phyloP scores from a whole-genome alignment of 495 filamentous ascomycete genomes.

The Cairneyella variabilis region DNA sequence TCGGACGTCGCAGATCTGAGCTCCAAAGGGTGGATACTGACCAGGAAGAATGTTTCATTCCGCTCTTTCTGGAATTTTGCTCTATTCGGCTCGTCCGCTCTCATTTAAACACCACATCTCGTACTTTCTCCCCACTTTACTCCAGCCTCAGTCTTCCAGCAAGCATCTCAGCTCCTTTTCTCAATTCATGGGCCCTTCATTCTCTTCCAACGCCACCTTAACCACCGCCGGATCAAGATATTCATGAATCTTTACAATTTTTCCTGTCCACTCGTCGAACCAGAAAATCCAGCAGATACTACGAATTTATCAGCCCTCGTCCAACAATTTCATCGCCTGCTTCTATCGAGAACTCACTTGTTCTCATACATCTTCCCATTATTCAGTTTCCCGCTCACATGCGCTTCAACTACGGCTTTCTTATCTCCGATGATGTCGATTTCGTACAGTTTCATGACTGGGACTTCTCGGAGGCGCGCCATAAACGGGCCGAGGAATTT shows the following conservation, averaged over 20 bases:
- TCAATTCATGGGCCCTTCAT: no score
- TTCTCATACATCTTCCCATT: neutral
- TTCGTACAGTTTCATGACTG: neutral
- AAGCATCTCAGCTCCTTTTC: no score
- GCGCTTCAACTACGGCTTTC: neutral
- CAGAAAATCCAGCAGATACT: neutral
- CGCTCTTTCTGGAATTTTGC: no score
- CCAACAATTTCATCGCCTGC: no score
- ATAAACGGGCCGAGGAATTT: neutral
- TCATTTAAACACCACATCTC: no score
- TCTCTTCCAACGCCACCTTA: neutral
- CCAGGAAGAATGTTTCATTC: no score
- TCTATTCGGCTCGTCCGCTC: no score
- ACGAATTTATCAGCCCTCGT: neutral
- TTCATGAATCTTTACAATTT: neutral
- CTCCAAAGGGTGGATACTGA: no score
- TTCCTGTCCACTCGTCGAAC: neutral
- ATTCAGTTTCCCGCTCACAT: neutral
- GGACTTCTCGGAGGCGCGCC: neutral
- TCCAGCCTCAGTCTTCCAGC: no score
- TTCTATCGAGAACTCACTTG: no score
- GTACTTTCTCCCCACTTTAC: no score
- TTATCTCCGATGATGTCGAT: neutral
- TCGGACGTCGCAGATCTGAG: no score
- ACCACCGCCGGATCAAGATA: constrained; percentile 5